Conservation (phyloP, 148 eudicot genomes). For the Rheum nobile region DNA sequence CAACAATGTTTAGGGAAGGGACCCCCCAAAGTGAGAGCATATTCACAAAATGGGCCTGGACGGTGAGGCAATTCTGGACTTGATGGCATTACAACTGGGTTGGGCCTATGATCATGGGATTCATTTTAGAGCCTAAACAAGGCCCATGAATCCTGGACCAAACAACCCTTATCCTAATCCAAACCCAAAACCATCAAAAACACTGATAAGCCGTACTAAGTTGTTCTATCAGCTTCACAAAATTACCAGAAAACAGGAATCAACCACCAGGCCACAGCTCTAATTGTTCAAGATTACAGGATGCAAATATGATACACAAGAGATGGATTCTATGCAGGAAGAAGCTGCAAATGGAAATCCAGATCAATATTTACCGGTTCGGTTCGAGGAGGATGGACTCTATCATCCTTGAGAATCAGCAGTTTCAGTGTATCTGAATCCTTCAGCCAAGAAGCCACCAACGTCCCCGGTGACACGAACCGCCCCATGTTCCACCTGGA, state of each 20-base stretch:
- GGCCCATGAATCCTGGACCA: not conserved
- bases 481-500: constrained; percentile 78
- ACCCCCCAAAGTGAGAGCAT: not conserved
- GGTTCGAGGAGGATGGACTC: constrained; percentile 11
- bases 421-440: constrained; percentile 58
- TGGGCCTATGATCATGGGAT: not conserved
- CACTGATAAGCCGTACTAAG: not conserved
- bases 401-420: constrained; percentile 65
- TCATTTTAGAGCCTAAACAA: not conserved
- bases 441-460: constrained; percentile 75
- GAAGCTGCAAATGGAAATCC: not conserved
- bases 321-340: not conserved
- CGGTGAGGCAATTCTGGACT: not conserved
- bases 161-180: not conserved
- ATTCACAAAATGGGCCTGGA: constrained; percentile 1
- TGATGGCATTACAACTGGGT: not conserved
- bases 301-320: not conserved
- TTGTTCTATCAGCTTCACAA: not conserved
- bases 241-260: not conserved
- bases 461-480: constrained; percentile 67
- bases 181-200: not conserved
- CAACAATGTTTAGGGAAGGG: not conserved
- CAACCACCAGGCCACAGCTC: not conserved
- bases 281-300: not conserved
- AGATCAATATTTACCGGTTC: not conserved